Percentiles rank a stretch among this genome's conserved stretches.
These are phyloP conservation scores for Prosopis cineraria DNA, from an alignment of 306 rosid species.

Conservation along the genomic window DNA sequence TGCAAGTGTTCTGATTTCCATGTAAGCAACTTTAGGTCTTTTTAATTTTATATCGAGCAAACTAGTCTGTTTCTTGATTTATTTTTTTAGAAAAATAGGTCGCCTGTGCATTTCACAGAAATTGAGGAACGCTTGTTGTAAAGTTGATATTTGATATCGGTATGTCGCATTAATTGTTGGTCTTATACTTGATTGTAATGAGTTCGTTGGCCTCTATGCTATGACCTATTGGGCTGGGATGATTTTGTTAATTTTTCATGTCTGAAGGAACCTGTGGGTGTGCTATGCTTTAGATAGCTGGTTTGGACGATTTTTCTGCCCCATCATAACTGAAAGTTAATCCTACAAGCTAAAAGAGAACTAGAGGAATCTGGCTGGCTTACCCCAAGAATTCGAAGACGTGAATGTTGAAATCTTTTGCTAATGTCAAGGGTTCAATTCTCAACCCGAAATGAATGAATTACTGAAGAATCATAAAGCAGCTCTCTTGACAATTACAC, in stretches of 20 bases:
- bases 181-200: not conserved
- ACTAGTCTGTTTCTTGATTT: not conserved
- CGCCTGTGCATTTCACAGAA: not conserved
- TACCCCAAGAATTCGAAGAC: conserved; percentile 11
- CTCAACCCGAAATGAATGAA: not conserved
- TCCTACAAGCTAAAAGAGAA: not conserved
- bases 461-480: conserved; percentile 11
- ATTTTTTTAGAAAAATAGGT: not conserved
- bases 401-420: conserved; percentile 24
- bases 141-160: not conserved
- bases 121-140: not conserved
- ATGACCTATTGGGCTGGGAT: conserved; percentile 10
- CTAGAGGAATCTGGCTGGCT: conserved; percentile 10
- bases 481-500: not conserved
- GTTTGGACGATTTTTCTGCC: conserved; percentile 18
- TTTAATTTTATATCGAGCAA: not conserved
- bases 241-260: conserved; percentile 28
- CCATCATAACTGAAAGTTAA: conserved; percentile 1
- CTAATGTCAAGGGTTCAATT: conserved; percentile 2
- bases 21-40: conserved; percentile 2
- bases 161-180: conserved; percentile 9
- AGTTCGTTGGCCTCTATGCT: not conserved
- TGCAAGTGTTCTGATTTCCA: conserved; percentile 58
- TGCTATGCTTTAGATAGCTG: conserved; percentile 12
- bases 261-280: not conserved